Percentiles rank a stretch among this genome's conserved stretches.
These are phyloP conservation scores for Calonectria naviculata DNA, from an alignment of 2,329 filamentous ascomycete genomes.

Conservation along the genomic window DNA sequence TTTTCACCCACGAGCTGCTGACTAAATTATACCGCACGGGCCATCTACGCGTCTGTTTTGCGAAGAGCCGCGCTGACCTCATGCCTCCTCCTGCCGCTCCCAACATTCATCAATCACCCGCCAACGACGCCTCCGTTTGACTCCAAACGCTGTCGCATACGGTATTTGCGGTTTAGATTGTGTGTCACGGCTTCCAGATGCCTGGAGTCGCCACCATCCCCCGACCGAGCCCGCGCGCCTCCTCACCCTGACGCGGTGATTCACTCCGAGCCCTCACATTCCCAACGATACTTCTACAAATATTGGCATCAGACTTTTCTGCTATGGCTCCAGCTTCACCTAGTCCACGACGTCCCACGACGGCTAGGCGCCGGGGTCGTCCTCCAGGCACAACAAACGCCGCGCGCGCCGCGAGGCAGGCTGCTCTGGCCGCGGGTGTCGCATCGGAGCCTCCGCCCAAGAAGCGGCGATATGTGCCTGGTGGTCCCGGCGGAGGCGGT, in stretches of 20 bases:
- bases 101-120: slow-evolving; percentile 41
- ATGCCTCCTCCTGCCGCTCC: slow-evolving; percentile 45
- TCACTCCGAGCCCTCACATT: slow-evolving; percentile 24
- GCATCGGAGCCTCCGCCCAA: slow-evolving; percentile 74
- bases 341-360: slow-evolving; percentile 54
- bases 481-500: slow-evolving; percentile 86
- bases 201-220: slow-evolving; percentile 40
- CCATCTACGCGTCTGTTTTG: slow-evolving; percentile 45
- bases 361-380: slow-evolving; percentile 59
- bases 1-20: slow-evolving; percentile 9
- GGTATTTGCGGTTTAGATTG: slow-evolving; percentile 16
- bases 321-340: slow-evolving; percentile 49
- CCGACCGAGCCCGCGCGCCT: slow-evolving; percentile 46
- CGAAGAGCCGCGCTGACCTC: slow-evolving; percentile 48
- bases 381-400: slow-evolving; percentile 57
- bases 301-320: slow-evolving; percentile 24
- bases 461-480: slow-evolving; percentile 83
- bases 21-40: slow-evolving; percentile 12
- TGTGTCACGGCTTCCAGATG: slow-evolving; percentile 40
- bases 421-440: slow-evolving; percentile 44
- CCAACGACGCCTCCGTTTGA: slow-evolving; percentile 36
- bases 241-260: slow-evolving; percentile 42
- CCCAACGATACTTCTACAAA: slow-evolving; percentile 20
- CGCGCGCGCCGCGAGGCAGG: slow-evolving; percentile 52
- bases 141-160: slow-evolving; percentile 24